Evolutionary conservation across 805 yeast species (phyloP), one percentile per base, ranked within the genome.

Genomic region (Candida piceae): DNA sequence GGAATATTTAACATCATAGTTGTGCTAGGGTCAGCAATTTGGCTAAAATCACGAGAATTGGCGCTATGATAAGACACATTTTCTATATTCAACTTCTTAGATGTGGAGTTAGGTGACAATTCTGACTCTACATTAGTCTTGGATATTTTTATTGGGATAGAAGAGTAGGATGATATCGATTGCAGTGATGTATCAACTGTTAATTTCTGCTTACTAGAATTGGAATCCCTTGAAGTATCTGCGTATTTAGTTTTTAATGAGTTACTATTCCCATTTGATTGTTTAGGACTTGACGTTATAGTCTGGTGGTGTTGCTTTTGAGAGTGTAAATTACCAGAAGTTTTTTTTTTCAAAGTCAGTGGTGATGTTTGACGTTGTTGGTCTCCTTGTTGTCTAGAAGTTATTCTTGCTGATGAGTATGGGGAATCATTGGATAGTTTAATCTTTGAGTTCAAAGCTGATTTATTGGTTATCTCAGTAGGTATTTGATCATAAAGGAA

Each of bases 401-500:
- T 18, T 10, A 40, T 42, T 9, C 36, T 28, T 2, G 49, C 42
- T 2, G 50, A 36, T 2, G 58, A 39, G 36, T 55, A 57, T 2
- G 60, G 60, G 3, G 62, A 50, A 16, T 49, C 57, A 20, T 31
- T 28, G 13, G 48, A 33, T 17, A 45, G 22, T 27, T 48, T 39
- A 7, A 57, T 34, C 32, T 32, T 44, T 35, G 43, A 35, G 36
- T 52, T 50, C 33, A 55, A 41, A 4, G 52, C 55, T 3, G 50
- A 44, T 11, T 49, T 41, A 35, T 50, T 45, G 22, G 46, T 31
- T 27, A 54, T 52, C 47, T 53, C 58, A 2, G 51, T 30, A 3
- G 62, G 62, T 15, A 57, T 53, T 39, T 54, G 50, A 36, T 57
- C 55, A 39, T 55, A 57, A 13, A 57, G 45, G 32, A 55, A 55